Base-by-base conservation (phyloP, 768 basidiomycete species). In the Solioccasus polychromus region DNA sequence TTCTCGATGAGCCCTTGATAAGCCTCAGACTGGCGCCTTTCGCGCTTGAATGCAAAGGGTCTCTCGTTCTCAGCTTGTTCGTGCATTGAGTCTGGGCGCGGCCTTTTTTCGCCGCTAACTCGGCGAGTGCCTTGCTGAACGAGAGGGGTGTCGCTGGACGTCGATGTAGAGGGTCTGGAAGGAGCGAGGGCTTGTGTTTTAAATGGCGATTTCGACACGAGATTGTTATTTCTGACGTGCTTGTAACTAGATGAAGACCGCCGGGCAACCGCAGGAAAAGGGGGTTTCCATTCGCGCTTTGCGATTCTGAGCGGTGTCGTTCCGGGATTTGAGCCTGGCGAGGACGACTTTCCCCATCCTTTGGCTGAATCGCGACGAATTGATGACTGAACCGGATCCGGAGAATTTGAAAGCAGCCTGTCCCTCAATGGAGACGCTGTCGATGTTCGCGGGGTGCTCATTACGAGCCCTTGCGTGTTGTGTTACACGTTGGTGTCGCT, bases 131-230 rank as follows among this genome's bases (percentile, higher is more conserved):
- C 51, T n/a, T 50, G 60, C 35, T 42, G 50, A 19, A 40, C 18
- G 26, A 51, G 12, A 8, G 53, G 11, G 8, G 53, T 36, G 25
- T 50, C 44, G 28, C 38, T 50, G 9, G 42, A 30, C 14, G 47
- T 49, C 8, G 58, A 60, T 1, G 47, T 26, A 14, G 53, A 58
- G 0, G 61, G 59, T 47, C 35, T 50, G 3, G 75, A 64, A 25
- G 78, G 71, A n/a, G 73, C 71, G 38, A 79, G 73, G 20, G 79
- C 71, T 49, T 81, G 79, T 3, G 78, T 79, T 57, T 85, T 87
- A 71, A 92, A 92, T 9, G 89, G 89, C 10, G 90, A 92, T 54
- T 90, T 90, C 23, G 85, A 82, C 15, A 92, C 90, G 45, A 91
- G 82, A 60, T 85, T 82, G 62, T 82, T 88, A 55, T 71, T 83